phyloP scores from a whole-genome alignment of 257 asterid species.

The Nicotiana attenuata region DNA sequence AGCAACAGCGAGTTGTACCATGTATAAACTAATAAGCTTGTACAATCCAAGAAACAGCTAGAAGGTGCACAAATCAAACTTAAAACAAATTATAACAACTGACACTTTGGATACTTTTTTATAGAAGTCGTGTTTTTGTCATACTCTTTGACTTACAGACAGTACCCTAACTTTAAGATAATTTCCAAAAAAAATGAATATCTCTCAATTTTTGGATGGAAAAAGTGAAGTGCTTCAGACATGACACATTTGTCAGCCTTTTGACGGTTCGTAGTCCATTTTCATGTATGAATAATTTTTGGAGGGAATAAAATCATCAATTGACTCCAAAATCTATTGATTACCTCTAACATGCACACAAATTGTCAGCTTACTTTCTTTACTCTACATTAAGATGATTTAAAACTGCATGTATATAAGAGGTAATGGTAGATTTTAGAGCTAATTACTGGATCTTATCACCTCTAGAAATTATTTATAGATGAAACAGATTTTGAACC shows the following conservation, averaged over 20 bases:
- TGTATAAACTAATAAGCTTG: background rate
- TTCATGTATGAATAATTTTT: background rate
- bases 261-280: background rate
- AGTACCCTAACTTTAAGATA: background rate
- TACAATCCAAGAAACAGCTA: background rate
- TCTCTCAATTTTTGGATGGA: background rate
- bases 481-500: background rate
- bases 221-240: background rate
- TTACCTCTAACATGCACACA: background rate
- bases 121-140: background rate
- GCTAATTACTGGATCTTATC: background rate
- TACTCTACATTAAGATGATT: background rate
- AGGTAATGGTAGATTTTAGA: background rate
- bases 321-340: background rate
- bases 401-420: background rate
- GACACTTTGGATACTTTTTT: background rate
- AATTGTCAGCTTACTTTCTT: background rate
- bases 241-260: background rate
- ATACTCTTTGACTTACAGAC: background rate
- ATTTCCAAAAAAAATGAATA: background rate
- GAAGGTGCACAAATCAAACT: background rate
- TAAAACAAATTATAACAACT: too few relatives aligned
- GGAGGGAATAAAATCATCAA: background rate
- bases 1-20: background rate
- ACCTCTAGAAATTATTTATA: background rate